These are phyloP conservation scores for Pseudonectria buxi DNA, from an alignment of 2,329 filamentous ascomycete genomes.

Conservation along the genomic window DNA sequence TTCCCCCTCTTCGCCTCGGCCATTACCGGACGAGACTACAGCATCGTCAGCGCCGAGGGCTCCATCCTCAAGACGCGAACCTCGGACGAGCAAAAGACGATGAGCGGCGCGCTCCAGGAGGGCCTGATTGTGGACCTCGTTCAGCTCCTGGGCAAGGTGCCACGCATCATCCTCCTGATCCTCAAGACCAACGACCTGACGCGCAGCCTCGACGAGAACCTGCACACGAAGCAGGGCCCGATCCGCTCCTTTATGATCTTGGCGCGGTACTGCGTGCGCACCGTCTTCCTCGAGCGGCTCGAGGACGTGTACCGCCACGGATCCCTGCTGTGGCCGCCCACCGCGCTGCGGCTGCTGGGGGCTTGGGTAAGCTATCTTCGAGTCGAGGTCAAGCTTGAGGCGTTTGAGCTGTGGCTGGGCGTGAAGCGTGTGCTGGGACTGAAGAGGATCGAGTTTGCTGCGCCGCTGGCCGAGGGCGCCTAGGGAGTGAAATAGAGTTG, in stretches of 20 bases:
- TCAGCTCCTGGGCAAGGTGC: slow-evolving; percentile 79
- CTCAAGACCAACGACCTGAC: slow-evolving; percentile 98
- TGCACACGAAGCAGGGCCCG: slow-evolving; percentile 65
- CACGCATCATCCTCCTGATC: slow-evolving; percentile 86
- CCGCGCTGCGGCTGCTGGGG: slow-evolving; percentile 44
- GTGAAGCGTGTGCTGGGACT: slow-evolving; percentile 42
- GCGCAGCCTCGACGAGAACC: slow-evolving; percentile 83
- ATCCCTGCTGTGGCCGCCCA: slow-evolving; percentile 52
- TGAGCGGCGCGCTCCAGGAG: slow-evolving; percentile 76
- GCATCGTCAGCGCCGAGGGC: slow-evolving; percentile 58
- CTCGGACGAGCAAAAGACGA: slow-evolving; percentile 74
- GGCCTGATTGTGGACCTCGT: slow-evolving; percentile 85
- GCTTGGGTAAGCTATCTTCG: slow-evolving; percentile 54
- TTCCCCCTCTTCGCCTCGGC: slow-evolving; percentile 94
- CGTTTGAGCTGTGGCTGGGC: slow-evolving; percentile 56
- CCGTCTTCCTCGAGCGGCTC: slow-evolving; percentile 58
- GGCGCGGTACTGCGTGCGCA: slow-evolving; percentile 60
- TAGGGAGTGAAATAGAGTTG: slow-evolving; percentile 4
- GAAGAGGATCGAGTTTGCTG: slow-evolving; percentile 20
- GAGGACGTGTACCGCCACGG: slow-evolving; percentile 48
- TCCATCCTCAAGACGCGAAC: slow-evolving; percentile 56
- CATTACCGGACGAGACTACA: slow-evolving; percentile 90
- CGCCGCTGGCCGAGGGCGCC: slow-evolving; percentile 9
- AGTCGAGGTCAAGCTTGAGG: slow-evolving; percentile 56
- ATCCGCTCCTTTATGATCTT: slow-evolving; percentile 62